Evolutionary conservation across 2,329 filamentous ascomycete genomes (phyloP).

Genomic region (Curvularia spicifera): DNA sequence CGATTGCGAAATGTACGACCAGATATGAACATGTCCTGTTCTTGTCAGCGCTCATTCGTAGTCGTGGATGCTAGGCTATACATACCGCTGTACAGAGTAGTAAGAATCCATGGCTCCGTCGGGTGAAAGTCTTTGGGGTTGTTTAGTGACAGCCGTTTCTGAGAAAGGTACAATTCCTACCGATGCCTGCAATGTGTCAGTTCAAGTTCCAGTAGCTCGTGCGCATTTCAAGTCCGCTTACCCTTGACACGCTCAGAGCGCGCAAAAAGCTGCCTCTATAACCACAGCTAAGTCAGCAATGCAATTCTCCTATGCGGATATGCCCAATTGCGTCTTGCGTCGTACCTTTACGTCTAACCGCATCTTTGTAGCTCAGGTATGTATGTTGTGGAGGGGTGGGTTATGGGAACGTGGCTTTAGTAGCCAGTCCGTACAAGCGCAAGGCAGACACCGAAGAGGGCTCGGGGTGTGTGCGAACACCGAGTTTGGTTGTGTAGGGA

Average conservation of each 20-base stretch:
- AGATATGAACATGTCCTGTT: slow-evolving; percentile 95
- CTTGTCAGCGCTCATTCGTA: slow-evolving; percentile 34
- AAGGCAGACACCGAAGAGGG: slow-evolving; percentile 15
- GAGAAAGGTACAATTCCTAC: slow-evolving; percentile 30
- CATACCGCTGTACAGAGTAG: slow-evolving; percentile 91
- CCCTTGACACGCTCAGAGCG: slow-evolving; percentile 91
- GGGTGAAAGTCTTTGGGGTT: slow-evolving; percentile 89
- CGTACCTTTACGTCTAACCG: slow-evolving; percentile 56
- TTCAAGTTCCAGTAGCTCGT: slow-evolving; percentile 10
- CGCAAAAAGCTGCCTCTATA: slow-evolving; percentile 80
- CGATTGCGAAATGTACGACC: slow-evolving; percentile 80
- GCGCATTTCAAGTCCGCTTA: slow-evolving; percentile 24
- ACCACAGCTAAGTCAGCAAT: slow-evolving; percentile 50
- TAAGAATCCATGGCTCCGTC: slow-evolving; percentile 92
- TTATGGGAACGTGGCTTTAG: slow-evolving; percentile 49
- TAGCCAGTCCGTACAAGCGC: slow-evolving; percentile 43
- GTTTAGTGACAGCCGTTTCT: slow-evolving; percentile 24
- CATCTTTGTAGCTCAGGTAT: slow-evolving; percentile 46
- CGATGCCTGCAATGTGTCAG: slow-evolving; percentile 46
- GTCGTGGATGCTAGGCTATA: slow-evolving; percentile 7
- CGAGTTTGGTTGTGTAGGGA: not conserved
- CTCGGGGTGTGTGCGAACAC: slow-evolving; percentile 1
- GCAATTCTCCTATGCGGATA: not conserved
- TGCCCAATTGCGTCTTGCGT: slow-evolving; percentile 5
- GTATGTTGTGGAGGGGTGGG: slow-evolving; percentile 39